Conservation (phyloP, 2,329 filamentous ascomycete genomes). For the Fusarium sp. region DNA sequence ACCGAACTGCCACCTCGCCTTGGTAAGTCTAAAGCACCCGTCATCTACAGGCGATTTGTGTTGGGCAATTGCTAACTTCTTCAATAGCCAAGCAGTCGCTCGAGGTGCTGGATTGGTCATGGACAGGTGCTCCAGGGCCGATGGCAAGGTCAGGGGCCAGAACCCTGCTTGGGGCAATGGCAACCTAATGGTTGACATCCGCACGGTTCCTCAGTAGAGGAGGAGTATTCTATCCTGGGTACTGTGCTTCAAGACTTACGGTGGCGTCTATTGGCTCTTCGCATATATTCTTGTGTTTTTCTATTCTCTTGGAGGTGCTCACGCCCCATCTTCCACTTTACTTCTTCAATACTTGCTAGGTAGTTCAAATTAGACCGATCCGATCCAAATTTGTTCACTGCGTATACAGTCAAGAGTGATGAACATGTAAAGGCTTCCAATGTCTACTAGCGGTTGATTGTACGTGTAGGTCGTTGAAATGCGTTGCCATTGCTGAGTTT, state of each 20-base stretch:
- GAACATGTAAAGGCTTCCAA: not conserved
- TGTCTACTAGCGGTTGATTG: not conserved
- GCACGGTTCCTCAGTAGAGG: not conserved
- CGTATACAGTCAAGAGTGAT: not conserved
- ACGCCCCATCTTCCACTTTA: not conserved
- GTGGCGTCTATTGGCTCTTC: not conserved
- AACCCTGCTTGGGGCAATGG: slow-evolving; percentile 24
- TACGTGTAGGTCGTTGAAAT: not conserved
- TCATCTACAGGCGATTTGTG: not conserved
- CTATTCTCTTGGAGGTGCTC: not conserved
- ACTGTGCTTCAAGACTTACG: not conserved
- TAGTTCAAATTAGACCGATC: not conserved
- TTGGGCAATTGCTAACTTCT: not conserved
- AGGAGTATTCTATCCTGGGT: not conserved
- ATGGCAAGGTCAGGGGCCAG: slow-evolving; percentile 20
- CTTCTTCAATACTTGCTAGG: not conserved
- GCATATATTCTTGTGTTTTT: not conserved
- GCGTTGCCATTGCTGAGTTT: not conserved
- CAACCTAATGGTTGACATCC: slow-evolving; percentile 18
- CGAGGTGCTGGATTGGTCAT: slow-evolving; percentile 17
- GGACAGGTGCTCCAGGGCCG: slow-evolving; percentile 9
- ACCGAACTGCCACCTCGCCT: slow-evolving; percentile 4
- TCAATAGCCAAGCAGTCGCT: slow-evolving; percentile 16
- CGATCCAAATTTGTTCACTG: not conserved
- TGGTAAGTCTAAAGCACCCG: not conserved